Percentiles rank a stretch among this genome's conserved stretches.
Evolutionary conservation across 73 alveolate species (phyloP).

Genomic region (Breviolum minutum): DNA sequence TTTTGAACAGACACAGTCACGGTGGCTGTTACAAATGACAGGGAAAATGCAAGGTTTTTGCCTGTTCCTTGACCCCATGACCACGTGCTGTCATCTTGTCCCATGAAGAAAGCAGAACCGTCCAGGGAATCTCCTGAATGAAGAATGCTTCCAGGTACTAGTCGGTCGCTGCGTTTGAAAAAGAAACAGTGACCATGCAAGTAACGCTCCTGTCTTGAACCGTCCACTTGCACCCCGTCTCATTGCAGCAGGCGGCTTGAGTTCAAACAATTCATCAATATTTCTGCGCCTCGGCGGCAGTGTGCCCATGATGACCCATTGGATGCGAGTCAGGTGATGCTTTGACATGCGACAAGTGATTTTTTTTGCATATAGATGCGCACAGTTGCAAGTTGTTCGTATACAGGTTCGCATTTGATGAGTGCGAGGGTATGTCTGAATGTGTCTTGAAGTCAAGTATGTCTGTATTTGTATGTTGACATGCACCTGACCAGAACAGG

Average conservation of each 20-base stretch:
- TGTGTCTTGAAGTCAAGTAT: not conserved
- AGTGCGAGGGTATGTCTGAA: not conserved
- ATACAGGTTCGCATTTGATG: not conserved
- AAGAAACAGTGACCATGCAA: not conserved
- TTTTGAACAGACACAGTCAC: too few species aligned
- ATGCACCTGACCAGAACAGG: not conserved
- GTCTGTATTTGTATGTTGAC: not conserved
- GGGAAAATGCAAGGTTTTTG: not conserved
- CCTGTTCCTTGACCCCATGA: slow-evolving; percentile 93
- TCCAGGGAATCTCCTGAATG: slow-evolving; percentile 30
- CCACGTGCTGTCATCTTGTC: slow-evolving; percentile 23
- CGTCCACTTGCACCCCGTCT: slow-evolving; percentile 21
- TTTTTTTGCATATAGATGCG: too few species aligned
- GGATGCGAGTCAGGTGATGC: too few species aligned
- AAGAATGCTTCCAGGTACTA: not conserved
- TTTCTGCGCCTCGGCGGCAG: slow-evolving; percentile 16
- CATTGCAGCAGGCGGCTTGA: slow-evolving; percentile 59
- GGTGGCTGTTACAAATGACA: not conserved
- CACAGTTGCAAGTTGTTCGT: too few species aligned
- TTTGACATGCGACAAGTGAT: too few species aligned
- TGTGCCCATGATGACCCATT: too few species aligned
- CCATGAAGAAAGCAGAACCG: slow-evolving; percentile 63
- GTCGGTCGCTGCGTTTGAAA: not conserved
- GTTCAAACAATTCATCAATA: slow-evolving; percentile 47
- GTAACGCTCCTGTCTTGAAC: slow-evolving; percentile 5